These are phyloP conservation scores for Apiospora aurea DNA, from an alignment of 2,329 filamentous ascomycete genomes.

Conservation along the genomic window DNA sequence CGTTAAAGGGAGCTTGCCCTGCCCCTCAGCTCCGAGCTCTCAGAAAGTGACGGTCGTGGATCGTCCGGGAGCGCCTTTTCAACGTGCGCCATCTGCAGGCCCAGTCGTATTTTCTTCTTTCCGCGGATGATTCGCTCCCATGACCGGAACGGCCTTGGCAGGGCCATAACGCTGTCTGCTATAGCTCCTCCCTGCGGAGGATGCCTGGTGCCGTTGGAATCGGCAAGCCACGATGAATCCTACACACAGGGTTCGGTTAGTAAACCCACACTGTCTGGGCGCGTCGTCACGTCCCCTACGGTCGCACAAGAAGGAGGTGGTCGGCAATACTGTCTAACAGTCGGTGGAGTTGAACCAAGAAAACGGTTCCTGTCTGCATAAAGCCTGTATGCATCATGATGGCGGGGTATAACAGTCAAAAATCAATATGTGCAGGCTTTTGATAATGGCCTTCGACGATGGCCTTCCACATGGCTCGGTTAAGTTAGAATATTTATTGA, in stretches of 20 bases:
- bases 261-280: slow-evolving; percentile 19
- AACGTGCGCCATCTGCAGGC: not conserved
- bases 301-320: not conserved
- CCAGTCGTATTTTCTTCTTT: not conserved
- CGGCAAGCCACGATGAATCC: slow-evolving; percentile 21
- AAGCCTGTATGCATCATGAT: not conserved
- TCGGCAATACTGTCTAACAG: not conserved
- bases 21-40: slow-evolving; percentile 4
- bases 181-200: slow-evolving; percentile 12
- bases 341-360: not conserved
- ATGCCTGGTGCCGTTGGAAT: slow-evolving; percentile 16
- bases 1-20: not conserved
- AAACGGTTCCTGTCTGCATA: slow-evolving; percentile 2
- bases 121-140: not conserved
- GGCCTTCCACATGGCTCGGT: not conserved
- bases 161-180: not conserved
- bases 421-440: slow-evolving; percentile 9
- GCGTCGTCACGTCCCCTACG: not conserved
- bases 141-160: not conserved
- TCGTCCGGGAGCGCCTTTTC: not conserved
- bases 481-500: slow-evolving; percentile 11
- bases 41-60: not conserved
- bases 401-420: not conserved
- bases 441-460: not conserved
- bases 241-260: slow-evolving; percentile 3